Evolutionary conservation across 2,329 filamentous ascomycete species (phyloP), one percentile per base, ranked within the genome.

Genomic region (Verticillium alfalfae): DNA sequence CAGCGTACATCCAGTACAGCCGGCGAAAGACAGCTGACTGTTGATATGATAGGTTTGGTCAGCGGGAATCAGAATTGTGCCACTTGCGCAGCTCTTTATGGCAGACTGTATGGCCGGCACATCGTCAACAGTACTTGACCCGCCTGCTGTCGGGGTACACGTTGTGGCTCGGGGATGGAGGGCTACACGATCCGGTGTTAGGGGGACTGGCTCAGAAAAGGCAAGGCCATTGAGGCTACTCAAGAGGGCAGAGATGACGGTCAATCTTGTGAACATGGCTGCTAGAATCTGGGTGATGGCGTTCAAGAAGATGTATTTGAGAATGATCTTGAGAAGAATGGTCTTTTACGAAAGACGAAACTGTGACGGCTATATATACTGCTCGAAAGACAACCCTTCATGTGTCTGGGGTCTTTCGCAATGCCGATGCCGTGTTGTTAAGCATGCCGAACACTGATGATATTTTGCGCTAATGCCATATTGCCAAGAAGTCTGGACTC

Each of bases 41-140:
- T 76, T 76, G 34, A 81, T 68, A 61, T 72, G 72, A 67, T 79
- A 82, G 1, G 76, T 79, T 3, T 66, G 70, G 10, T 72, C 73
- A 0, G 72, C 68, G 0, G 78, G 78, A 38, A 82, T 74, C 2
- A 78, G 67, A 18, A 81, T 79, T 0, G 73, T 78, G n/a, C 79
- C 79, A 6, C 66, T 67, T 3, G 65, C 34, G 60, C 78, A 80
- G 12, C 66, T 68, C 15, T 71, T 58, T 16, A 82, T 74, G 0
- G 79, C 78, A 2, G 74, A 69, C 39, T 68, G 65, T 55, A 82
- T 81, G 2, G 77, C 76, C 1, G 79, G 78, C 0, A 73, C 71
- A 62, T 81, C 79, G 57, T 81, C 78, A 0, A 66, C 70, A 1
- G 69, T 71, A 2, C 41, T 13, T 15, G 39, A 58, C 15, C 56